Conservation (phyloP, 2,329 filamentous ascomycete genomes). For the Pseudocercospora musae region DNA sequence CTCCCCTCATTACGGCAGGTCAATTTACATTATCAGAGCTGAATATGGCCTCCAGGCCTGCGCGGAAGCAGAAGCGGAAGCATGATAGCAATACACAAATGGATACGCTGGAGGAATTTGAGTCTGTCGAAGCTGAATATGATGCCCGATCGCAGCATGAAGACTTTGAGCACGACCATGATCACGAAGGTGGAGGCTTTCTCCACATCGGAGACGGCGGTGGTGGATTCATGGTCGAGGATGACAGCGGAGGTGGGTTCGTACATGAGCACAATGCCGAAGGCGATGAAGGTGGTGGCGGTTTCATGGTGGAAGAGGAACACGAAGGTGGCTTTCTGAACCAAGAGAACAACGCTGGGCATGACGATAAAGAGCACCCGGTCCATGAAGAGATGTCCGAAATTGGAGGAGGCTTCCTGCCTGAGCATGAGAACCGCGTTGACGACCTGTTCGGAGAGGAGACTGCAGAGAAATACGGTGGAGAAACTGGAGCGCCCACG, state of each 20-base stretch:
- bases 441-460: conserved; percentile 4
- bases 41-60: background rate
- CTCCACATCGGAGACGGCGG: conserved; percentile 21
- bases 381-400: conserved; percentile 27
- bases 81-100: conserved; percentile 6
- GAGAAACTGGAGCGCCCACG: conserved; percentile 9
- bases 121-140: background rate
- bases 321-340: background rate
- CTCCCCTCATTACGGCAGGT: conserved; percentile 24
- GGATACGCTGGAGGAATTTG: background rate
- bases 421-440: conserved; percentile 10
- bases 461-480: conserved; percentile 14
- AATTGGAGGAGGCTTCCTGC: conserved; percentile 20
- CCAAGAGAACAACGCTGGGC: background rate
- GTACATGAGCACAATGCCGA: conserved; percentile 30
- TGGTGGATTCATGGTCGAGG: conserved; percentile 9
- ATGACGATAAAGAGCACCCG: background rate
- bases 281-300: conserved; percentile 27
- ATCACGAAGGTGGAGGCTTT: background rate
- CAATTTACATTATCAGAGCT: conserved; percentile 23
- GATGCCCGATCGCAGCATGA: conserved; percentile 11
- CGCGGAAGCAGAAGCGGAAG: conserved; percentile 3
- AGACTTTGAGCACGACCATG: conserved; percentile 5
- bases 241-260: conserved; percentile 37
- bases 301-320: conserved; percentile 5